These are phyloP conservation scores for Athelia sp. DNA, from an alignment of 1,284 basidiomycete species.

Conservation along the genomic window DNA sequence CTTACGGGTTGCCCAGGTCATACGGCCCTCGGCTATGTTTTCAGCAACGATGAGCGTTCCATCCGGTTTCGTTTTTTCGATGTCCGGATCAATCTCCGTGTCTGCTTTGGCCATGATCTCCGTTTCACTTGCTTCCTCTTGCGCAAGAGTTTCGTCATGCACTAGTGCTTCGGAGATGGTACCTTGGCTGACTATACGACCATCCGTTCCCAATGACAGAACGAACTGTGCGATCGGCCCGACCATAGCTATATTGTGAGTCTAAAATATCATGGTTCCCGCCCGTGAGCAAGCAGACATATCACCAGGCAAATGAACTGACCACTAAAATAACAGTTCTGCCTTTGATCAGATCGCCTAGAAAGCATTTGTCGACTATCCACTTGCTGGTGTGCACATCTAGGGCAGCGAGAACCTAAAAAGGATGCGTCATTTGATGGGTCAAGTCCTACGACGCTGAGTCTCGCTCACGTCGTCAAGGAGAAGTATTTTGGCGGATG, in stretches of 20 bases:
- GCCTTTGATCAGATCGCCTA: slow-evolving; percentile 40
- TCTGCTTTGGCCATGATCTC: too few species aligned
- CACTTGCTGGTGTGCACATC: slow-evolving; percentile 56
- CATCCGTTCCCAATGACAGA: slow-evolving; percentile 49
- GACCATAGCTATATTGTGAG: slow-evolving; percentile 67
- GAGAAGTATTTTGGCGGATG: slow-evolving; percentile 40
- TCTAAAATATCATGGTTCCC: slow-evolving; percentile 39
- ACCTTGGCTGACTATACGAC: slow-evolving; percentile 45
- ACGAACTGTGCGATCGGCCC: slow-evolving; percentile 60
- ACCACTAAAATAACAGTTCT: slow-evolving; percentile 65
- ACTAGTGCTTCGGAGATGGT: slow-evolving; percentile 38
- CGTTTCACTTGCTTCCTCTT: slow-evolving; percentile 22
- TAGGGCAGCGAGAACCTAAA: slow-evolving; percentile 19
- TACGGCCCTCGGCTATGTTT: slow-evolving; percentile 53
- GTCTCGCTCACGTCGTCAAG: slow-evolving; percentile 37
- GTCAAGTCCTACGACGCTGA: background rate
- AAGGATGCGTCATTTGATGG: background rate
- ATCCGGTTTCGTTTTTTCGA: slow-evolving; percentile 9
- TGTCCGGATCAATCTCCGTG: slow-evolving; percentile 26
- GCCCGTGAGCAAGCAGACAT: background rate
- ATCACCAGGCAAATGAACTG: slow-evolving; percentile 5
- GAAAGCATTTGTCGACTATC: slow-evolving; percentile 62
- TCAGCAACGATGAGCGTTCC: slow-evolving; percentile 55
- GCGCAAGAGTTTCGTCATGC: slow-evolving; percentile 28
- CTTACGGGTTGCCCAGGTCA: slow-evolving; percentile 29